Evolutionary conservation across 495 filamentous ascomycete genomes (phyloP).

Genomic region (Tuber borchii): DNA sequence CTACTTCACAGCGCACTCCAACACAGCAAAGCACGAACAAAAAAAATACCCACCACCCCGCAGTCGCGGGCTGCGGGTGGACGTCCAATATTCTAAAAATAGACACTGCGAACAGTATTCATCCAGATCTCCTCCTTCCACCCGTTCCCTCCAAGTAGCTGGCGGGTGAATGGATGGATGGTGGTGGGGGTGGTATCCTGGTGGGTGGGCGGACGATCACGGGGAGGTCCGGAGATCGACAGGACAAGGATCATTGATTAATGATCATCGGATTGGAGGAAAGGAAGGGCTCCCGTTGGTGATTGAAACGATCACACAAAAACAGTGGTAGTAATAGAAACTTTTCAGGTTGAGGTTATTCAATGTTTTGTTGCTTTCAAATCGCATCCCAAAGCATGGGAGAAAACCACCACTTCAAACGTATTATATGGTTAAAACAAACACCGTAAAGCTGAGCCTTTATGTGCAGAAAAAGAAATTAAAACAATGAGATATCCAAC

Average conservation of each 20-base stretch:
- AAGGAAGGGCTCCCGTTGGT: background rate
- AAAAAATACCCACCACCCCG: background rate
- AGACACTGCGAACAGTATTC: background rate
- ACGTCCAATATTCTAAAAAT: background rate
- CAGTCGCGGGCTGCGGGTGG: background rate
- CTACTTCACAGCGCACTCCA: background rate
- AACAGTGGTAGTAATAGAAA: background rate
- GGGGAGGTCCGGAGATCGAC: background rate
- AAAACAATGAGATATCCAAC: background rate
- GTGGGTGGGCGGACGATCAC: background rate
- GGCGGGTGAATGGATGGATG: background rate
- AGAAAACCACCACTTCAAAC: background rate
- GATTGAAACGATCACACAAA: background rate
- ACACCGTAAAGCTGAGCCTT: background rate
- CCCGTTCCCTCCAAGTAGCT: background rate
- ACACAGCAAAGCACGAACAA: background rate
- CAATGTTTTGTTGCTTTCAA: background rate
- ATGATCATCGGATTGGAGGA: background rate
- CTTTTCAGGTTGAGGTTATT: background rate
- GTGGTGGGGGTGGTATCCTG: background rate
- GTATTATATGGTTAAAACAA: background rate
- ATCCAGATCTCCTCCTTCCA: background rate
- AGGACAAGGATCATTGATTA: background rate
- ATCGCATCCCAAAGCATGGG: background rate
- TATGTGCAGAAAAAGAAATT: conserved; percentile 5